A percentile compares a stretch with the other conserved stretches of the same genome.
These are phyloP conservation scores for Meyerozyma athensensis DNA, from an alignment of 1,139 yeast species.

Conservation along the genomic window DNA sequence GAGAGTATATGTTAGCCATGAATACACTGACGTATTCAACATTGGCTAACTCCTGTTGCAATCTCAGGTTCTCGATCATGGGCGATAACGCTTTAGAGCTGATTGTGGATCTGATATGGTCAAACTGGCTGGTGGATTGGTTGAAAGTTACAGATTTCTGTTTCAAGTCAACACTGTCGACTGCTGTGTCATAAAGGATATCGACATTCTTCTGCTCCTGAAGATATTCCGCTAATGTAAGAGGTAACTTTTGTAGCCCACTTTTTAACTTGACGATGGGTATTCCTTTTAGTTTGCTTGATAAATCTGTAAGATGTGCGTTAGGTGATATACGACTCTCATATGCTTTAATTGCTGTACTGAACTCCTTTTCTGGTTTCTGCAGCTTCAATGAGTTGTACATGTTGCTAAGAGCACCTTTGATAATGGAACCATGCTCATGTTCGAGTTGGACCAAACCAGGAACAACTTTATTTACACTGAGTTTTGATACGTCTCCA, in stretches of 20 bases:
- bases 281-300: slow-evolving; percentile 32
- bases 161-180: slow-evolving; percentile 18
- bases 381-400: slow-evolving; percentile 10
- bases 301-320: slow-evolving; percentile 32
- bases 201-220: slow-evolving; percentile 34
- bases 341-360: slow-evolving; percentile 23
- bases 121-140: slow-evolving; percentile 21
- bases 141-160: slow-evolving; percentile 10
- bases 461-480: slow-evolving; percentile 58
- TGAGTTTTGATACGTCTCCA: slow-evolving; percentile 67
- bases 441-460: slow-evolving; percentile 51
- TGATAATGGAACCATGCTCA: slow-evolving; percentile 56
- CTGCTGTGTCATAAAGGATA: slow-evolving; percentile 22
- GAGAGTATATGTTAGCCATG: slow-evolving; percentile 53
- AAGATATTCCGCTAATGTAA: slow-evolving; percentile 33
- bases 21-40: slow-evolving; percentile 52
- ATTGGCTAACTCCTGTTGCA: slow-evolving; percentile 18
- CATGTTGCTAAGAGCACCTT: slow-evolving; percentile 20
- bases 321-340: slow-evolving; percentile 29
- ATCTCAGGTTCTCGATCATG: slow-evolving; percentile 11
- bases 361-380: slow-evolving; percentile 9
- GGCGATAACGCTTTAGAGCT: slow-evolving; percentile 31
- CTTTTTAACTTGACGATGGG: slow-evolving; percentile 51
- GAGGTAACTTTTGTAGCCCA: slow-evolving; percentile 55
- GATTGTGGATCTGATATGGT: slow-evolving; percentile 58